Evolutionary conservation across 2,329 filamentous ascomycete species (phyloP).

Genomic region (Fusarium sp.): DNA sequence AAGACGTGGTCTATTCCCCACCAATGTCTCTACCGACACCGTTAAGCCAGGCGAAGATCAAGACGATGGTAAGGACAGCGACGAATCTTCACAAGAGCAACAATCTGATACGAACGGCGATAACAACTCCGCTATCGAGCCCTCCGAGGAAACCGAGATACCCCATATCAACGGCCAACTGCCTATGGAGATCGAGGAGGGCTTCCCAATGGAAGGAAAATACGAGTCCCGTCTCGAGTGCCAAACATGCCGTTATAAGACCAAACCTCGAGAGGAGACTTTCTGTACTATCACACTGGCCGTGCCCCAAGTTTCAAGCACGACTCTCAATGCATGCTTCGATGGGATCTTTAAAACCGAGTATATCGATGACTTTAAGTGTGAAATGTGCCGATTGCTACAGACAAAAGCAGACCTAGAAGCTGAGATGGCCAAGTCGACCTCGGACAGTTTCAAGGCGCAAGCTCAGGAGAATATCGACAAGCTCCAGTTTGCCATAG

Average conservation of each 20-base stretch:
- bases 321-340: conserved; percentile 87
- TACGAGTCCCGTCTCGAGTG: conserved; percentile 97
- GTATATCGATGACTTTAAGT: conserved; percentile 96
- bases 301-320: conserved; percentile 85
- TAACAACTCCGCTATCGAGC: conserved; percentile 41
- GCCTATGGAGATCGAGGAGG: conserved; percentile 67
- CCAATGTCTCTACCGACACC: conserved; percentile 16
- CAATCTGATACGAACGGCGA: conserved; percentile 21
- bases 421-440: conserved; percentile 67
- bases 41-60: conserved; percentile 38
- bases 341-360: conserved; percentile 95
- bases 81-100: conserved; percentile 23
- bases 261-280: conserved; percentile 82
- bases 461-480: conserved; percentile 69
- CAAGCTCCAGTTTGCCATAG: conserved; percentile 76
- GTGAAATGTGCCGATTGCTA: conserved; percentile 89
- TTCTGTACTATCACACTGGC: conserved; percentile 94
- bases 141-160: conserved; percentile 39
- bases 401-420: conserved; percentile 77
- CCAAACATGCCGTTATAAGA: conserved; percentile 88
- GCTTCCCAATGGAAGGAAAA: conserved; percentile 91
- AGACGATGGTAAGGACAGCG: conserved; percentile 31
- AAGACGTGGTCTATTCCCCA: conserved; percentile 45
- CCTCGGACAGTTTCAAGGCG: conserved; percentile 63
- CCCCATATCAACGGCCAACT: conserved; percentile 40